Percentiles rank a stretch among this genome's conserved stretches.
These are phyloP conservation scores for Casuarina cunninghamiana DNA, from an alignment of 306 rosid species.

Conservation along the genomic window DNA sequence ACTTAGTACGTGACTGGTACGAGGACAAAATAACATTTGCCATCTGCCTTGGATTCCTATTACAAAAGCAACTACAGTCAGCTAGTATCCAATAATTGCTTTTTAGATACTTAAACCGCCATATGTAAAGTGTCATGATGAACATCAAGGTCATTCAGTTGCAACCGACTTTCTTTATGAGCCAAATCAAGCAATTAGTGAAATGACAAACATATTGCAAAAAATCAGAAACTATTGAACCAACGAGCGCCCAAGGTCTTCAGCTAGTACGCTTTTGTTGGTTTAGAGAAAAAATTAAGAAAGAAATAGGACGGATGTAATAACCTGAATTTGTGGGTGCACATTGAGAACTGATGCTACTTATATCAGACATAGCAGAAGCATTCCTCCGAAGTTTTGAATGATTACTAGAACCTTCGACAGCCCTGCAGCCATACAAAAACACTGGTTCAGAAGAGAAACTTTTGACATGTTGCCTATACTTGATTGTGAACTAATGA, in stretches of 20 bases:
- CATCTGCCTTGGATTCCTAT: neutral
- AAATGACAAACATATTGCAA: neutral
- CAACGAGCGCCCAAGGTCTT: neutral
- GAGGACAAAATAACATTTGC: neutral
- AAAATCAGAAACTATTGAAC: neutral
- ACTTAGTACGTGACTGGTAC: neutral
- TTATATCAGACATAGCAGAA: constrained; percentile 63
- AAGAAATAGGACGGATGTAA: constrained; percentile 19
- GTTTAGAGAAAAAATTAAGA: neutral
- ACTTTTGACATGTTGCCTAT: neutral
- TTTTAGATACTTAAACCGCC: neutral
- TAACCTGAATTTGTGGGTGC: constrained; percentile 56
- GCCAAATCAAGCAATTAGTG: neutral
- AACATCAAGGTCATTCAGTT: neutral
- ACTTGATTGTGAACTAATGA: neutral
- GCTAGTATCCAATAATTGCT: neutral
- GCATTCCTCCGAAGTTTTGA: constrained; percentile 56
- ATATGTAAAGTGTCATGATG: neutral
- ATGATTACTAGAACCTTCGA: constrained; percentile 38
- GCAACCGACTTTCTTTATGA: neutral
- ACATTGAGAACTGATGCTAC: constrained; percentile 56
- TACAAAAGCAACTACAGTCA: neutral
- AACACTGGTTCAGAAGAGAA: neutral
- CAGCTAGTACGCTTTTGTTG: neutral
- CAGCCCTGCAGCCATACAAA: constrained; percentile 28